Evolutionary conservation across 2,329 filamentous ascomycete species (phyloP), one percentile per base, ranked within the genome.

Genomic region (Penicillium sp.): DNA sequence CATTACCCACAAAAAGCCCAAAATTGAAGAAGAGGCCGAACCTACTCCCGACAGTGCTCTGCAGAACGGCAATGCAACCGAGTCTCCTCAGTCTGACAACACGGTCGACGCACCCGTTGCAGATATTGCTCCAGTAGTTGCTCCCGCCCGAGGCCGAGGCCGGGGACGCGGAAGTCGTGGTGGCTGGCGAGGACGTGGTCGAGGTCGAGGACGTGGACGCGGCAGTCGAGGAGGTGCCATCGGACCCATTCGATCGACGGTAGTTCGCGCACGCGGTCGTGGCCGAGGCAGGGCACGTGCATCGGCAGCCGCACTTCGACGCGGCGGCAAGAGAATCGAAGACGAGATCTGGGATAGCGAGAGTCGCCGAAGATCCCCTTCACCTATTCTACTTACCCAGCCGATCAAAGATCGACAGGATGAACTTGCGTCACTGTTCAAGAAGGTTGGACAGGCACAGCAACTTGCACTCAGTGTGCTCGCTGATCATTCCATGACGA

Each of bases 361-460:
- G 33, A 58, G 61, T 20, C 65, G 68, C 30, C 61, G 64, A 40
- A 64, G 63, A 18, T 69, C 71, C 14, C 69, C 70, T 14, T 71
- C 70, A 2, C 69, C 70, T 5, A 68, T 62, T 55, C 65, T 67
- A 49, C 60, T 67, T 35, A 67, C 72, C 35, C 64, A 72, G 56
- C 66, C 69, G 31, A 65, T 76, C 22, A 69, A 70, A 48, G 65
- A 71, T 38, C 69, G 75, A 9, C 72, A 76, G 59, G 68, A 69
- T 14, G 72, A 76, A 53, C 52, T 77, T 33, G 71, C 73, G 39
- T 65, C 67, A 25, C 66, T 71, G 8, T 77, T 74, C 55, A 73
- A 69, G 51, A 69, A 66, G 44, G 67, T 77, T 11, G 74, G 70
- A 24, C 63, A 67, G 20, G 71, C 69, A 5, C 75, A 77, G 51